Evolutionary conservation across 495 filamentous ascomycete species (phyloP), one percentile per base, ranked within the genome.

Genomic region (Podospora comata): DNA sequence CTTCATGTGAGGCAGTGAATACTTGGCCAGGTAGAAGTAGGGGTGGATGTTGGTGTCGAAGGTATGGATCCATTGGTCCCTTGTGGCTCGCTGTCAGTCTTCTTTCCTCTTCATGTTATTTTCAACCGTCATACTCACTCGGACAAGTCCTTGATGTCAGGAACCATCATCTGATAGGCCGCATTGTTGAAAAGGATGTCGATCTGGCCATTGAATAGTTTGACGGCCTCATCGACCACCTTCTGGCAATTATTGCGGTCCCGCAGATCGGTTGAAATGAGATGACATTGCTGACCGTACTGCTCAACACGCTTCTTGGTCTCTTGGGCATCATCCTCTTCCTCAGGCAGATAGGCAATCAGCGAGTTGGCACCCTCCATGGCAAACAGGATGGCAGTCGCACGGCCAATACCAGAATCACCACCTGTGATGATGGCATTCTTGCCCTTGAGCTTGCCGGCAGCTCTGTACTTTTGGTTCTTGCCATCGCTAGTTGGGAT

Each of bases 181-280:
- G 90, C 90, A 72, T 96, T 95, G 77, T 95, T 92, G 65, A 94
- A 89, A 20, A 95, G 76, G 39, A 94, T 90, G 74, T 94, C 87
- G 66, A 96, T 87, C 19, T 66, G 56, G 0, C 83, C 82, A 9
- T 89, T 87, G 78, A 95, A 81, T n/a, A 78, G 74, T 71, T 86
- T 69, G 23, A 92, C 65, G 0, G 91, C 88, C 66, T 84, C 81
- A 3, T 92, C 86, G 16, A 93, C 83, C 5, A 91, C 83, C 71
- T 85, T 86, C 74, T 87, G 85, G 80, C 91, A 95, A 68, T 91
- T 90, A 23, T 86, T 83, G 59, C 78, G 83, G 39, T 81, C 82
- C 39, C 79, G 86, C 53, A 96, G 64, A 73, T 96, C 91, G 0
- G 83, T 82, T 3, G 87, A 71, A 18, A 89, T 69, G 9, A 89